Evolutionary conservation across 192 early-diverging fungal species (phyloP), one percentile per base, ranked within the genome.

Genomic region (Kappamyces sp.): DNA sequence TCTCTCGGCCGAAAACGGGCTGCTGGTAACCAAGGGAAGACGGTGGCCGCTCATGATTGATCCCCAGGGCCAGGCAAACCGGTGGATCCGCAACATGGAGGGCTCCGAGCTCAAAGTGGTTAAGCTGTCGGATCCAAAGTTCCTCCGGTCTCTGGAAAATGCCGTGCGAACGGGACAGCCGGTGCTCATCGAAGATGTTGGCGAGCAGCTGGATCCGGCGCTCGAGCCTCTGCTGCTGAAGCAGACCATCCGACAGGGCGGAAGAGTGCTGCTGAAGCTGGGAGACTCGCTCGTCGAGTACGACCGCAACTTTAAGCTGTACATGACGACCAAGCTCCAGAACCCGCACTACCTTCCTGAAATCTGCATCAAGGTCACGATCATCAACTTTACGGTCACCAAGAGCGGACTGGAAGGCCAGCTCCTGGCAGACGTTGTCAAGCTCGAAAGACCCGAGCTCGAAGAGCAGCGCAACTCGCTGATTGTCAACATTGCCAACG

Each of bases 351-450:
- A 83, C 59, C 57, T 83, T 1, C 81, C 81, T 1, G 81, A 83
- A 54, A 75, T 82, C 2, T 82, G 80, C 58, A 83, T 83, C 63
- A 81, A 83, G 60, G 78, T 80, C 22, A 83, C 81, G 2, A 77
- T 83, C 58, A 83, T 83, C 55, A 83, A 83, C 69, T 83, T 83
- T 52, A 83, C 81, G n/a, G 81, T 83, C 42, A 83, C 81, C 1
- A 73, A 74, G 42, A 46, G 64, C 14, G 81, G 81, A 42, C 62
- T 83, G 14, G 81, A 83, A 54, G 78, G 78, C 2, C 81, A 83
- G 55, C 64, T 83, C 5, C 50, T 83, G 22, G 78, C 78, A 15
- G 81, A 83, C 60, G 81, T 83, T 12, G 81, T 79, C 3, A 75
- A 74, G 38, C 66, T 80, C 22, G 81, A 83, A 52, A 43, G 72